phyloP scores from a whole-genome alignment of 2,329 filamentous ascomycete species.

The Apiospora phragmitis region DNA sequence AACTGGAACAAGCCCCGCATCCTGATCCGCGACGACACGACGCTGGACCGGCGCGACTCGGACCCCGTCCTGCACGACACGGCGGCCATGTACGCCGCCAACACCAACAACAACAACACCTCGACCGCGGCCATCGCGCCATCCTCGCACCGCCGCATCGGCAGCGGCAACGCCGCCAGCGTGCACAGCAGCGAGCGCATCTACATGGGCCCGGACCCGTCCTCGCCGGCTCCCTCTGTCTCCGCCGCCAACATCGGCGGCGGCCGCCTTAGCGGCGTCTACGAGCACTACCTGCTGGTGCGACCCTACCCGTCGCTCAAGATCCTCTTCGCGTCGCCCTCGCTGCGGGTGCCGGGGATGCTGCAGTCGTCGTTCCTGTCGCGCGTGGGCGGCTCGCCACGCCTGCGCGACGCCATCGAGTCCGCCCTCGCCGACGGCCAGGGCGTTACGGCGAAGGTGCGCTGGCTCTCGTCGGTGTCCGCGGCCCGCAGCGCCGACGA shows the following conservation, averaged over 20 bases:
- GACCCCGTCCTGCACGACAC: conserved; percentile 15
- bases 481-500: conserved; percentile 75
- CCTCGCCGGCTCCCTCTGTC: background rate
- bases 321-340: conserved; percentile 69
- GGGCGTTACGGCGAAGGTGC: conserved; percentile 73
- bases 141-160: background rate
- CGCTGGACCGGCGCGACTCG: conserved; percentile 17
- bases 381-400: conserved; percentile 50
- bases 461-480: conserved; percentile 59
- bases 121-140: background rate
- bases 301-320: conserved; percentile 65
- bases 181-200: background rate
- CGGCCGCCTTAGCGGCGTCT: conserved; percentile 42
- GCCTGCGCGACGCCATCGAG: conserved; percentile 48
- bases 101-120: background rate
- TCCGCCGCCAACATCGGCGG: conserved; percentile 18
- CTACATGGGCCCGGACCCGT: background rate
- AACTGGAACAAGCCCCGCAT: conserved; percentile 43
- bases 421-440: conserved; percentile 67
- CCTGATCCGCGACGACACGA: conserved; percentile 40
- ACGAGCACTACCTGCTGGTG: conserved; percentile 63
- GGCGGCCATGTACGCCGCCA: background rate
- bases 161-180: background rate
- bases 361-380: conserved; percentile 60
- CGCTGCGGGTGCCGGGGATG: conserved; percentile 66